Conservation (phyloP, 106 monocot genomes). For the Allium cepa region DNA sequence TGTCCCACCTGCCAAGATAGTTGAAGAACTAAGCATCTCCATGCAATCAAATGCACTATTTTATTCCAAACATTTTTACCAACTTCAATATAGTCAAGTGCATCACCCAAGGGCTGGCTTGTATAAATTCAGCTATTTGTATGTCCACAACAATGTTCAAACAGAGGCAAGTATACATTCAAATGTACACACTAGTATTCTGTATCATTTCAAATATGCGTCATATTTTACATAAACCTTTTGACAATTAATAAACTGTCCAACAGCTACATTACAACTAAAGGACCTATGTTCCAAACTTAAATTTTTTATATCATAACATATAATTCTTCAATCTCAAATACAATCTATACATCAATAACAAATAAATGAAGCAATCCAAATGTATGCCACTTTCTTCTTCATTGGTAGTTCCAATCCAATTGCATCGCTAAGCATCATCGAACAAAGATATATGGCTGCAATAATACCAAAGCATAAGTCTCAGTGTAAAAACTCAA, state of each 20-base stretch:
- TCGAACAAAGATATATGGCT: not conserved
- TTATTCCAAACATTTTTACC: not conserved
- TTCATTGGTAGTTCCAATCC: not conserved
- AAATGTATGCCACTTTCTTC: not conserved
- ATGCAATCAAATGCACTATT: not conserved
- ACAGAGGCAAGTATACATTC: too few relatives aligned
- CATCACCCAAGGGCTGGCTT: not conserved
- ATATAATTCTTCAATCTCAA: not conserved
- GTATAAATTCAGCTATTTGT: not conserved
- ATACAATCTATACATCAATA: not conserved
- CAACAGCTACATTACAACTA: too few relatives aligned
- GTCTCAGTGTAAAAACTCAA: not conserved
- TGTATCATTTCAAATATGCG: too few relatives aligned
- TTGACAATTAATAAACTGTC: too few relatives aligned
- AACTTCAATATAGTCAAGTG: not conserved
- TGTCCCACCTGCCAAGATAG: not conserved
- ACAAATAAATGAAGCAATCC: not conserved
- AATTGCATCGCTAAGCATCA: not conserved
- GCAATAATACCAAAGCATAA: not conserved
- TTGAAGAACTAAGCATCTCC: not conserved
- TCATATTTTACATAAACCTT: too few relatives aligned
- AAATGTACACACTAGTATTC: too few relatives aligned
- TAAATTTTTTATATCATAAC: not conserved
- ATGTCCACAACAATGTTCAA: too few relatives aligned
- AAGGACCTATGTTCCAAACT: too few relatives aligned